Evolutionary conservation across 75 land plant genomes (phyloP), one percentile per base, ranked within the genome.

Genomic region (Chamaecyparis obtusa): DNA sequence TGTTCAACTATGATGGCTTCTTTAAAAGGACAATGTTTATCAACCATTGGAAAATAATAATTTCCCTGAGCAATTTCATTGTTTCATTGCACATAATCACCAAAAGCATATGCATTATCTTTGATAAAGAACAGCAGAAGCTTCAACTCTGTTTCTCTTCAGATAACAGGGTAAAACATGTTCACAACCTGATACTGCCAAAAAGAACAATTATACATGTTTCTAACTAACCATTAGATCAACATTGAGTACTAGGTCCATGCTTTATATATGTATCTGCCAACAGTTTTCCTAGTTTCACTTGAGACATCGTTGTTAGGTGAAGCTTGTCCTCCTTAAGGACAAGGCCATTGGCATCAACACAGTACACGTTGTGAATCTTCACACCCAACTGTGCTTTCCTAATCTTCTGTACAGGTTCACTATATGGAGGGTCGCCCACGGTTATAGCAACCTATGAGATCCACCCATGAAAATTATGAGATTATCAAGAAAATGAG

Each of bases 301-400:
- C 55, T 81, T 96, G 95, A 27, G 94, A 90, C 57, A 92, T 89
- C 3, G 92, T 92, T n/a, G 94, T 93, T 41, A 96, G 90, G 83
- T 96, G 96, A 30, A 96, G 87, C 32, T 91, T 75, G 83, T 96
- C 98, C 3, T 71, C 85, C 80, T 93, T 88, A 21, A 94, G 69
- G 10, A 80, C 76, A 76, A 96, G 88, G 1, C 96, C 98, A 71
- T 88, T 86, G 30, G 96, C 96, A 87, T 51, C 55, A 51, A 51
- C 55, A 14, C 16, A 51, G 55, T 51, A 51, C 15, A 51, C 55
- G 13, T 51, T 95, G 94, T 83, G 88, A 32, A 93, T 37, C 16
- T 87, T 75, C 0, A 91, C 89, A 17, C 87, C 89, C 49, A 82
- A 37, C 84, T 96, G 96, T 2, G 92, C 93, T 84, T 89, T 86